These are phyloP conservation scores for Pseudogymnoascus sp. DNA, from an alignment of 2,329 filamentous ascomycete species.

Conservation along the genomic window DNA sequence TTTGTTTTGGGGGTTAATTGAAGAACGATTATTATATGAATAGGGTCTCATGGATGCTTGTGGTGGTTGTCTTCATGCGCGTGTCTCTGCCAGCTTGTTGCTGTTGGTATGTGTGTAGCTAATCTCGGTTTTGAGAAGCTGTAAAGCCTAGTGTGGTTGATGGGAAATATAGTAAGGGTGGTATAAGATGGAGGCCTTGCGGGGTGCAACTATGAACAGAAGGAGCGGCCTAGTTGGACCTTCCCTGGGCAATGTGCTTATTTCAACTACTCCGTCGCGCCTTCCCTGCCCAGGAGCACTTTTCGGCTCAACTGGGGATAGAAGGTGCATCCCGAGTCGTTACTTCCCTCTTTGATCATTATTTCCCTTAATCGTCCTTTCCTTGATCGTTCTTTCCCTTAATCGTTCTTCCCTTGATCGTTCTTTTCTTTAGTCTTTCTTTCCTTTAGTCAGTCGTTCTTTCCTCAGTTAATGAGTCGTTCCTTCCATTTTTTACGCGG, in stretches of 20 bases:
- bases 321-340: background rate
- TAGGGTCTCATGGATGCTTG: no score
- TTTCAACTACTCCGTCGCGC: background rate
- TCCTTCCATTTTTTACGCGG: background rate
- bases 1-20: background rate
- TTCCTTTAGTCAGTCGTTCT: background rate
- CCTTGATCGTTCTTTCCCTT: background rate
- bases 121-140: background rate
- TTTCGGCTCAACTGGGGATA: background rate
- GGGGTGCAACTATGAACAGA: background rate
- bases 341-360: background rate
- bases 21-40: background rate
- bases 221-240: background rate
- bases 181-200: no score
- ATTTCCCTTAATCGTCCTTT: background rate
- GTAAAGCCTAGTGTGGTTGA: background rate
- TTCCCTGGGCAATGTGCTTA: background rate
- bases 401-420: no score
- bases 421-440: background rate
- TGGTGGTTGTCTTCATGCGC: background rate
- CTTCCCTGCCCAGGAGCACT: background rate
- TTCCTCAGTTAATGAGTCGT: background rate
- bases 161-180: no score
- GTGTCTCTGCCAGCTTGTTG: background rate
- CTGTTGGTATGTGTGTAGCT: background rate